A percentile compares a stretch with the other conserved stretches of the same genome.
Evolutionary conservation across 352 stramenopile genomes (phyloP).

Genomic region (Elongisporangium anandrum): DNA sequence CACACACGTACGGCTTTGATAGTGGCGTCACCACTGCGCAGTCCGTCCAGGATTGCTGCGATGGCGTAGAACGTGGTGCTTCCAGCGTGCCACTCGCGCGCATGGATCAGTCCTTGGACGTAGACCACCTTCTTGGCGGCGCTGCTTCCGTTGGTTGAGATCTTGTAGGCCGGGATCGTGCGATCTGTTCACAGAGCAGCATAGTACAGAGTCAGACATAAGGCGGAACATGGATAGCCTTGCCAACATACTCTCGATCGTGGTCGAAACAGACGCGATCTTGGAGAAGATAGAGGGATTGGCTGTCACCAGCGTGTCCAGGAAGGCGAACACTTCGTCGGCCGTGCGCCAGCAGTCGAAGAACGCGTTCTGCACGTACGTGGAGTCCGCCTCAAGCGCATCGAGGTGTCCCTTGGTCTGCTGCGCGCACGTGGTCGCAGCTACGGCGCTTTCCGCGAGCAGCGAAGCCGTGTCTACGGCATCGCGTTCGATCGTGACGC

Average conservation of each 20-base stretch:
- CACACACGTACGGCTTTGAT: slow-evolving; percentile 5
- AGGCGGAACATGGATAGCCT: neutral
- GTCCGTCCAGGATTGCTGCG: slow-evolving; percentile 19
- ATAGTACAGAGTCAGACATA: neutral
- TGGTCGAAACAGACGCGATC: slow-evolving; percentile 8
- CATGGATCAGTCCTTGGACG: slow-evolving; percentile 16
- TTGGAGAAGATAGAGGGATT: slow-evolving; percentile 11
- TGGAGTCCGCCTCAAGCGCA: neutral
- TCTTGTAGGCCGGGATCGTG: slow-evolving; percentile 21
- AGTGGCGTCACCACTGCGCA: slow-evolving; percentile 7
- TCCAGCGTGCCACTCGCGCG: slow-evolving; percentile 48
- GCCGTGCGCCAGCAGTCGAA: slow-evolving; percentile 25
- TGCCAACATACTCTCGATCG: slow-evolving; percentile 1
- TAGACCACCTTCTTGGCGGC: slow-evolving; percentile 10
- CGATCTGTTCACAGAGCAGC: slow-evolving; percentile 1
- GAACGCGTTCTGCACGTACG: slow-evolving; percentile 17
- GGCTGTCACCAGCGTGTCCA: slow-evolving; percentile 10
- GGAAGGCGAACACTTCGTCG: slow-evolving; percentile 19
- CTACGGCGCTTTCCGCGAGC: neutral
- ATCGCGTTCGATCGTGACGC: neutral
- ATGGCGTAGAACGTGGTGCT: slow-evolving; percentile 40
- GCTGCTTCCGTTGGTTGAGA: slow-evolving; percentile 6
- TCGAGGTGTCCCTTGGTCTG: neutral
- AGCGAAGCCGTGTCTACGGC: neutral
- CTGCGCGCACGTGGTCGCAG: neutral